Evolutionary conservation across 2,329 filamentous ascomycete species (phyloP), one percentile per base, ranked within the genome.

Genomic region (Scedosporium minutisporum): DNA sequence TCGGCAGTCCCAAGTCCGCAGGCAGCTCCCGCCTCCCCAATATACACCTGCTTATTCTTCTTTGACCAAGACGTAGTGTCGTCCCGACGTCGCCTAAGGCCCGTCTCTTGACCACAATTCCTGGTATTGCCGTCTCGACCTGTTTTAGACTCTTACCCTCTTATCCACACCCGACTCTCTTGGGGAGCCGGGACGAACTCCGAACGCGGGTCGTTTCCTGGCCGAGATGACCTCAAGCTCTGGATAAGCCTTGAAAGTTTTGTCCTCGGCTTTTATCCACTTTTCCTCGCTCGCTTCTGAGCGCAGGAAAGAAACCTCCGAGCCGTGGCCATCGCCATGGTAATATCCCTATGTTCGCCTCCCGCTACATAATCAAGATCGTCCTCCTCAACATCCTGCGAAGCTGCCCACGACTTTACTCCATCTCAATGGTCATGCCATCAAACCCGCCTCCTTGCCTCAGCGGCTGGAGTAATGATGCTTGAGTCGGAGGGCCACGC

Each of bases 151-250:
- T 25, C 23, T 10, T 23, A 41, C 44, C 46, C 27, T 61, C 41
- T 33, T 14, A 33, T 14, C 48, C n/a, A 10, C 27, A 33, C 23
- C 60, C 48, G 29, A 16, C 12, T 57, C 60, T 38, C 14, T 48
- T 57, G 60, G 48, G 60, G 27, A 33, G 29, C 27, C 60, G 60
- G 60, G 60, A 29, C 60, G 60, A 61, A 57, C 27, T 55, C 60
- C 60, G 60, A 51, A 27, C 41, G 42, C 58, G 51, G 51, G 51
- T 55, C 41, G 18, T 48, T 23, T 42, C 29, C 27, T 23, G 12
- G 57, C 33, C 57, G 23, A 38, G 33, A 25, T 41, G 27, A n/a
- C 57, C 27, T 38, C 14, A 9, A 3, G 14, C 33, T 27, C 16
- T 55, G 7, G 7, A 27, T 23, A 23, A 55, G 51, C 12, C 2